Base-by-base conservation (phyloP, 805 yeast species). In the Saturnispora halmiae region DNA sequence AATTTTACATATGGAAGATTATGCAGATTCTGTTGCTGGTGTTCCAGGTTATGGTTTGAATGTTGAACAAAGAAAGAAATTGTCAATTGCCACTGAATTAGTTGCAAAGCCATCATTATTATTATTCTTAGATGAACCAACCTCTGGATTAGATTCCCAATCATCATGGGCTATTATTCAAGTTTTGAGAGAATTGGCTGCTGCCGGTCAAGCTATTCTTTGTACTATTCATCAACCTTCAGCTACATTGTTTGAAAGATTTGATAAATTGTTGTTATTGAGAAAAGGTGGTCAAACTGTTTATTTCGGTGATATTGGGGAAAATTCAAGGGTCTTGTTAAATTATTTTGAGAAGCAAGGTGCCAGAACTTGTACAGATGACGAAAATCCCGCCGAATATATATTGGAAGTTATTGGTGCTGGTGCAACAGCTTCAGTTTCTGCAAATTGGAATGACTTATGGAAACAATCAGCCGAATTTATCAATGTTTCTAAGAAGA, bases 361-460 rank as follows among this genome's bases (percentile, higher is more conserved):
- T 32, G 90, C 88, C 34, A 73, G 77, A 41, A 67, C 70, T 40
- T 82, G 92, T 66, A 69, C 64, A 29, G 59, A 59, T 10, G 60
- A 64, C 28, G 87, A 77, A 43, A 81, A 81, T 48, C 86, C 87
- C 27, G 88, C 87, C 29, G 88, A 80, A 60, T 81, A 79, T 65
- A 75, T 81, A 59, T 63, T 81, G 51, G 77, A 78, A 46, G 77
- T 75, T 45, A 79, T 82, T 58, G 94, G 92, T 47, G 92, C 90
- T 28, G 90, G 86, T 58, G 86, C 90, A 3, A 80, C 85, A 25
- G 81, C 87, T 3, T 53, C 63, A 40, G 73, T 71, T 16, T 55
- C 60, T 27, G 70, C 69, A 38, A 79, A 82, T 56, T 82, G 83
- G 79, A 63, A 66, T 55, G 73, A 75, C 8, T 64, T 74, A 9